Evolutionary conservation across 2,329 filamentous ascomycete species (phyloP).

Genomic region (Stachybotrys echinatus): DNA sequence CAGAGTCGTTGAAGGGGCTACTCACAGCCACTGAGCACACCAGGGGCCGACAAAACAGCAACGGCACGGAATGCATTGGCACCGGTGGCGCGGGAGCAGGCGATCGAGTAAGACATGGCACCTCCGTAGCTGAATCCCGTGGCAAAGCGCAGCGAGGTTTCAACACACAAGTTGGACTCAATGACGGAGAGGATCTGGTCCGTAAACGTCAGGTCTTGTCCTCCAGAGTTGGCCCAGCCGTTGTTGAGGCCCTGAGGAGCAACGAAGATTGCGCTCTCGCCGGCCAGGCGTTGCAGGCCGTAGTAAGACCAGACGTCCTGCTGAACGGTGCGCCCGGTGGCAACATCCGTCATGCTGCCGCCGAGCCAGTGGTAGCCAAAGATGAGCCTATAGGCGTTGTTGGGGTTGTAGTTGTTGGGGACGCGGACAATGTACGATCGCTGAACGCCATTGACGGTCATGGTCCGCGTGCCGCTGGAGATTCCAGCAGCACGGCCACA

Average conservation of each 20-base stretch:
- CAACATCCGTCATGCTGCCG: neutral
- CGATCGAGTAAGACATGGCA: neutral
- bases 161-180: neutral
- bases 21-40: neutral
- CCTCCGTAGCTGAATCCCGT: neutral
- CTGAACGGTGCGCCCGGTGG: neutral
- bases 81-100: neutral
- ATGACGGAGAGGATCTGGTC: neutral
- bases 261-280: neutral
- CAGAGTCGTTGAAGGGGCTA: too few species aligned
- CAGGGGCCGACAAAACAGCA: neutral
- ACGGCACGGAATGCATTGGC: neutral
- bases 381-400: neutral
- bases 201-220: neutral
- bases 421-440: neutral
- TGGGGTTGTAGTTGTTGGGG: neutral
- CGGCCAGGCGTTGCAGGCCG: neutral
- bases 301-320: neutral
- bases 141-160: neutral
- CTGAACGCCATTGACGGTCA: neutral
- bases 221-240: neutral
- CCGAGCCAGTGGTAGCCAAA: neutral
- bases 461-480: neutral
- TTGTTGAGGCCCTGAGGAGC: neutral
- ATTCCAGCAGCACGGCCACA: neutral